Conservation (phyloP, 108 stramenopile genomes). For the Stephanodiscus triporus region DNA sequence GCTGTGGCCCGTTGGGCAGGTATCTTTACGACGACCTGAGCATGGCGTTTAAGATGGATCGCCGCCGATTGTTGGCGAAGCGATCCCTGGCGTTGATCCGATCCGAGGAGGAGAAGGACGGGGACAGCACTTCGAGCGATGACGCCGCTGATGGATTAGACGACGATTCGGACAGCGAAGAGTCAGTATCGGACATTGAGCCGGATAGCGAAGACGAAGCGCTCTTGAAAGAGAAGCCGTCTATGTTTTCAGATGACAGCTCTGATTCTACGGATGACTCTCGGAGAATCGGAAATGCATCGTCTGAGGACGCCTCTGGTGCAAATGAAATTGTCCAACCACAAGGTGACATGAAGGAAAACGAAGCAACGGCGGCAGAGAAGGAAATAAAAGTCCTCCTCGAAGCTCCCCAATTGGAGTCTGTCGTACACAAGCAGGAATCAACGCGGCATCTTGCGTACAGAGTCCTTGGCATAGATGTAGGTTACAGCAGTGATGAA, state of each 20-base stretch:
- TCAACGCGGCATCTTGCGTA: conserved; percentile 73
- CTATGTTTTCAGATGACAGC: conserved; percentile 5
- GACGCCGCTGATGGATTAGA: conserved; percentile 58
- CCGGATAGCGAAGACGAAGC: conserved; percentile 86
- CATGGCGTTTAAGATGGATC: conserved; percentile 66
- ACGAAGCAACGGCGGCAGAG: conserved; percentile 11
- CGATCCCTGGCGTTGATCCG: conserved; percentile 44
- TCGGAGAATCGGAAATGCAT: background rate
- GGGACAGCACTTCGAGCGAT: conserved; percentile 48
- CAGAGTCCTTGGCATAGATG: conserved; percentile 71
- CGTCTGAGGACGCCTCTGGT: background rate
- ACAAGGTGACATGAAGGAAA: conserved; percentile 7
- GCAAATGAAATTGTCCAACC: background rate
- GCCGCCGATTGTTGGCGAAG: conserved; percentile 71
- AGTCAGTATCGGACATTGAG: conserved; percentile 67
- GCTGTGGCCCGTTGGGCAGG: conserved; percentile 68
- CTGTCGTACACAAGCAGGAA: conserved; percentile 55
- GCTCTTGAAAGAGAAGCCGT: conserved; percentile 37
- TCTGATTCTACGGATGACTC: conserved; percentile 15
- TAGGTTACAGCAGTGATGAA: conserved; percentile 91
- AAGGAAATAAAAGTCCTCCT: conserved; percentile 9
- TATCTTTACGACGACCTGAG: conserved; percentile 61
- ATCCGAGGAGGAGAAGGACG: conserved; percentile 46
- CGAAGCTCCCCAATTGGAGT: conserved; percentile 21
- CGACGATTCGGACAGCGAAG: conserved; percentile 63